Evolutionary conservation across 345 rosid genomes (phyloP).

Genomic region (Firmiana major): DNA sequence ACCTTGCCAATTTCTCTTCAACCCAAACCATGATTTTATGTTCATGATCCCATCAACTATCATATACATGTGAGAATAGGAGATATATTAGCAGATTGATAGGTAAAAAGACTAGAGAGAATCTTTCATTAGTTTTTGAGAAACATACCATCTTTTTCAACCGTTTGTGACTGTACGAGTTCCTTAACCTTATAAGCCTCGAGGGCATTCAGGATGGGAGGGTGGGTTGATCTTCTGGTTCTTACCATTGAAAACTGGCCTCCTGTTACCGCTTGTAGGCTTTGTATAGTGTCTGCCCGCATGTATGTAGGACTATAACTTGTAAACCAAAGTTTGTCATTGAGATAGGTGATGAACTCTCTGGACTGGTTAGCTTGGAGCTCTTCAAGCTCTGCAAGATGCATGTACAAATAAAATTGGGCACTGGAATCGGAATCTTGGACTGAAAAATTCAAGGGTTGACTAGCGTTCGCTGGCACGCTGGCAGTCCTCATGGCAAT

Average conservation of each 20-base stretch:
- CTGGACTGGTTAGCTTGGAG: slow-evolving; percentile 22
- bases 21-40: slow-evolving; percentile 31
- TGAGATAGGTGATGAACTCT: slow-evolving; percentile 6
- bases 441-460: slow-evolving; percentile 2
- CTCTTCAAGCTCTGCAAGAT: slow-evolving; percentile 27
- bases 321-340: slow-evolving; percentile 11
- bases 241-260: not conserved
- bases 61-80: not conserved
- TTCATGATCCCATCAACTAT: slow-evolving; percentile 33
- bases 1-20: slow-evolving; percentile 49
- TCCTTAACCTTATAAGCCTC: not conserved
- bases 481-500: slow-evolving; percentile 24
- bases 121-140: not conserved
- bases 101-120: not conserved
- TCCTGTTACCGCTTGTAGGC: not conserved
- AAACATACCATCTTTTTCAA: slow-evolving; percentile 1
- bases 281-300: not conserved
- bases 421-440: not conserved
- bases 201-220: not conserved
- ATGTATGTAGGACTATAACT: slow-evolving; percentile 1
- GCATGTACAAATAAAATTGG: slow-evolving; percentile 24
- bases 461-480: not conserved
- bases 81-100: not conserved
- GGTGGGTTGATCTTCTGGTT: not conserved
- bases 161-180: not conserved